Conservation (phyloP, 306 rosid genomes). For the Styphnolobium japonicum region DNA sequence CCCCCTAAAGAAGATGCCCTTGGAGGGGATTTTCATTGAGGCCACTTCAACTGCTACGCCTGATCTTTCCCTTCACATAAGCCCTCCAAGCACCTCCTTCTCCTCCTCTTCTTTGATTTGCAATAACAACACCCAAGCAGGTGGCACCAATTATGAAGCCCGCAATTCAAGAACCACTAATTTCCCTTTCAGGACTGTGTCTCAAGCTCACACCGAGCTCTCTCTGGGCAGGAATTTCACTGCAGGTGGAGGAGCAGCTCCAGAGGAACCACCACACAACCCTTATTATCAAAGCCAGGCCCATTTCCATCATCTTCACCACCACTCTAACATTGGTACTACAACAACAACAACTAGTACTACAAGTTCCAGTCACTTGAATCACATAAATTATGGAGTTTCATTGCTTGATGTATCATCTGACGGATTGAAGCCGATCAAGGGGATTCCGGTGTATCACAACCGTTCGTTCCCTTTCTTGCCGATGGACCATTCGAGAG, state of each 20-base stretch:
- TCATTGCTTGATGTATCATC: constrained; percentile 56
- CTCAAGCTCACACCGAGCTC: constrained; percentile 67
- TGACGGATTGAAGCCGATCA: constrained; percentile 64
- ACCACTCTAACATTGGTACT: background rate
- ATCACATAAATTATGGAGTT: constrained; percentile 43
- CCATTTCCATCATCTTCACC: constrained; percentile 12
- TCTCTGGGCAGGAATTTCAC: constrained; percentile 57
- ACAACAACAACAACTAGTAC: background rate
- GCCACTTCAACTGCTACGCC: constrained; percentile 59
- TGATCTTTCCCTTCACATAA: constrained; percentile 92
- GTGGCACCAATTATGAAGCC: constrained; percentile 16
- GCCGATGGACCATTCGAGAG: constrained; percentile 45
- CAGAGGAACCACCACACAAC: constrained; percentile 20
- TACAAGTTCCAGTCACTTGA: background rate
- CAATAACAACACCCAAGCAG: background rate
- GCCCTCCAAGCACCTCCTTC: constrained; percentile 51
- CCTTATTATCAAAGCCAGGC: constrained; percentile 27
- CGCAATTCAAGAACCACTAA: background rate
- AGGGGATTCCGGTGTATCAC: constrained; percentile 88
- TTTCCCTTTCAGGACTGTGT: background rate
- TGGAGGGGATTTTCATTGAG: constrained; percentile 79
- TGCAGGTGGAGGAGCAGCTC: background rate
- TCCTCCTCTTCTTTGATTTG: constrained; percentile 41
- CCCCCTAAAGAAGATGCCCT: constrained; percentile 69
- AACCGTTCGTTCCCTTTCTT: constrained; percentile 80